These are phyloP conservation scores for Brassica cretica DNA, from an alignment of 345 rosid genomes.

Conservation along the genomic window DNA sequence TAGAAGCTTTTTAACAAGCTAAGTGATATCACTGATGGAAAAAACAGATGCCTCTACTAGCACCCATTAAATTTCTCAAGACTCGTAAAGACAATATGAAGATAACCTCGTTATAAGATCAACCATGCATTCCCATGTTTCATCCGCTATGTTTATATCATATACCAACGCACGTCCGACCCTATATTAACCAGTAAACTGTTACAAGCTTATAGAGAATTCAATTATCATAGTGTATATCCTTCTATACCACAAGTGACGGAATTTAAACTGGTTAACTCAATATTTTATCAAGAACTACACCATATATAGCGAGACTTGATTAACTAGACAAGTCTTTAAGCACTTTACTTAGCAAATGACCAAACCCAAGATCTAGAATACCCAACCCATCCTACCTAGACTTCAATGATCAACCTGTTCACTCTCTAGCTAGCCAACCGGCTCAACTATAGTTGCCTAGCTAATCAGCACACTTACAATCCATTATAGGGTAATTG, in stretches of 20 bases:
- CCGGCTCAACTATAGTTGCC: no score
- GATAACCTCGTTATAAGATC: conserved; percentile 75
- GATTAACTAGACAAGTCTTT: not conserved
- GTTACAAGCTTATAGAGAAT: not conserved
- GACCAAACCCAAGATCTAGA: not conserved
- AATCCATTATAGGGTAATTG: no score
- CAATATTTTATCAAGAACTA: conserved; percentile 1
- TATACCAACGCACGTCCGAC: conserved; percentile 78
- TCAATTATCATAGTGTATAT: not conserved
- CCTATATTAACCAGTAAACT: conserved; percentile 43
- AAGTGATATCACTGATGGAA: no score
- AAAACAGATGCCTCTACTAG: no score
- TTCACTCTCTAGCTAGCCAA: no score
- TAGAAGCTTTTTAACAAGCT: no score
- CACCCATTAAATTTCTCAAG: no score
- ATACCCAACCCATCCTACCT: not conserved
- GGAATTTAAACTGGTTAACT: not conserved
- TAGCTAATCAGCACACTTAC: no score
- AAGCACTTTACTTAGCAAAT: not conserved
- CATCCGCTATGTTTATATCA: conserved; percentile 58
- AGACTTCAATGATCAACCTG: not conserved
- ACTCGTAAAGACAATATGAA: no score
- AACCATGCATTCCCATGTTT: conserved; percentile 94
- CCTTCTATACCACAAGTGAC: not conserved
- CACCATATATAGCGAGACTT: not conserved